Evolutionary conservation across 2,329 filamentous ascomycete genomes (phyloP).

Genomic region (Calonectria ilicicola): DNA sequence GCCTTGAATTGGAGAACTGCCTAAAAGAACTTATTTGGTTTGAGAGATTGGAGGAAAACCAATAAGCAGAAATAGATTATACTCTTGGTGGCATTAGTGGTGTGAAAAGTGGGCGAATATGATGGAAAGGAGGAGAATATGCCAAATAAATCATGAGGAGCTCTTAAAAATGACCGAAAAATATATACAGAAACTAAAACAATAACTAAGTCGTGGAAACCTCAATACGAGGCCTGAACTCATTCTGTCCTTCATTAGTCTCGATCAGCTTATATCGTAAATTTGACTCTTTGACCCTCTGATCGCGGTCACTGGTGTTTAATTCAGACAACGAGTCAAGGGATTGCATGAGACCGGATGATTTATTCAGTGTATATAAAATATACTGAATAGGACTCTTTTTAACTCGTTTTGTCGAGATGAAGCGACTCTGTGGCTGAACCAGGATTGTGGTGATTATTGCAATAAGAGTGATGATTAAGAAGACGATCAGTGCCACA

Average conservation of each 20-base stretch:
- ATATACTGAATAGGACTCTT: neutral
- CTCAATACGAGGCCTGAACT: neutral
- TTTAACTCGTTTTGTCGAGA: neutral
- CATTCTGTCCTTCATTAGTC: neutral
- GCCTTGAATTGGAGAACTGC: slow-evolving; percentile 32
- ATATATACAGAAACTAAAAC: too few relatives aligned
- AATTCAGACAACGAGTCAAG: neutral
- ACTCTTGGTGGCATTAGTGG: too few relatives aligned
- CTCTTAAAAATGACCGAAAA: too few relatives aligned
- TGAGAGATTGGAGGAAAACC: neutral
- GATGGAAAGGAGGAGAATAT: too few relatives aligned
- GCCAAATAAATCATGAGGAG: too few relatives aligned
- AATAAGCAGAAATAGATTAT: neutral
- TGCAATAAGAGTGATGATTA: neutral
- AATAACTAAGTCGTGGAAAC: neutral
- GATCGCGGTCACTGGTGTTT: neutral
- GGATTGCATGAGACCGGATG: neutral
- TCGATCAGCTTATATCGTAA: neutral
- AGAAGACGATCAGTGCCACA: neutral
- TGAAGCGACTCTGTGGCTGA: neutral
- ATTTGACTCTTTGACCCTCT: neutral
- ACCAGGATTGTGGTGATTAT: neutral
- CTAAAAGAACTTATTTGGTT: slow-evolving; percentile 38
- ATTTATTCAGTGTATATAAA: neutral
- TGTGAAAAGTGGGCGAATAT: too few relatives aligned